A percentile compares a stretch with the other conserved stretches of the same genome.
These are phyloP conservation scores for Cucumis sativus DNA, from an alignment of 306 rosid species.

Conservation along the genomic window Cucumber_9930_V3 NC_026660.2:12232501-12233000, in stretches of 20 bases:
- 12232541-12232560: background rate
- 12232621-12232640: constrained; percentile 50
- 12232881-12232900: background rate
- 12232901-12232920: background rate
- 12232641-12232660: constrained; percentile 60
- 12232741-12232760: background rate
- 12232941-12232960: background rate
- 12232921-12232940: background rate
- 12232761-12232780: background rate
- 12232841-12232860: constrained; percentile 45
- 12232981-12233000: constrained; percentile 41
- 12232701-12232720: constrained; percentile 41
- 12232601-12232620: constrained; percentile 39
- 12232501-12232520: constrained; percentile 86
- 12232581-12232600: constrained; percentile 30
- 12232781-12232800: constrained; percentile 67
- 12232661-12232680: constrained; percentile 32
- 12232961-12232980: constrained; percentile 40
- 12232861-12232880: constrained; percentile 16
- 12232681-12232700: constrained; percentile 27
- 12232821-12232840: constrained; percentile 57
- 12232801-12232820: constrained; percentile 57
- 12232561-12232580: constrained; percentile 5
- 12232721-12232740: constrained; percentile 16
- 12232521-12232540: constrained; percentile 58